Evolutionary conservation across 164 flowering plant species (phyloP).

Genomic region (Brasenia schreberi): DNA sequence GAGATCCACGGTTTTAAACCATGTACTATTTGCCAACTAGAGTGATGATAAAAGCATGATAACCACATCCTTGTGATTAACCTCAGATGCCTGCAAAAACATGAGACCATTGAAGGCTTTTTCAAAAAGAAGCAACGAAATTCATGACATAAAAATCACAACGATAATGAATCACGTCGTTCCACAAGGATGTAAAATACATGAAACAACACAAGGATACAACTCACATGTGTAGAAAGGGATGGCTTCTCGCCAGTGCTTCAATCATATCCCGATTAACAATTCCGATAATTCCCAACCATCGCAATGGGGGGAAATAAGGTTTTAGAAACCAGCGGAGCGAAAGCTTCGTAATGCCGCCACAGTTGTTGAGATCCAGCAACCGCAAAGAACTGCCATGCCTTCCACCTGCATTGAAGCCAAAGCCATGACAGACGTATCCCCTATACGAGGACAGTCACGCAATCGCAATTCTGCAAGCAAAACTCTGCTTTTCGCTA

Average conservation of each 20-base stretch:
- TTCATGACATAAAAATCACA: no score
- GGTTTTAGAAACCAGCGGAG: conserved; percentile 83
- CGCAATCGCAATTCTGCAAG: conserved; percentile 62
- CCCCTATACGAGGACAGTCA: conserved; percentile 72
- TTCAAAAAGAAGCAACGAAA: no score
- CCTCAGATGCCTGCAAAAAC: no score
- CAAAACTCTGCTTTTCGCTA: conserved; percentile 47
- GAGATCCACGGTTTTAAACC: no score
- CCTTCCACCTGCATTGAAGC: conserved; percentile 80
- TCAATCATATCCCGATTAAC: conserved; percentile 58
- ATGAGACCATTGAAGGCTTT: no score
- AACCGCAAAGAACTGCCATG: conserved; percentile 53
- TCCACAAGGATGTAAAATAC: no score
- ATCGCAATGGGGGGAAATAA: conserved; percentile 76
- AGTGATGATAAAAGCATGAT: no score
- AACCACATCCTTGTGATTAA: no score
- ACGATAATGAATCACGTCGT: no score
- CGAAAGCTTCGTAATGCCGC: conserved; percentile 53
- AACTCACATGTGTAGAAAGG: conserved; percentile 46
- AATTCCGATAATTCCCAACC: conserved; percentile 74
- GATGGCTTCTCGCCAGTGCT: conserved; percentile 55
- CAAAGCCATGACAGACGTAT: conserved; percentile 73
- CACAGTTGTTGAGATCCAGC: conserved; percentile 74
- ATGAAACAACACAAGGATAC: no score
- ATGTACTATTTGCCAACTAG: no score